Percentiles rank a stretch among this genome's conserved stretches.
phyloP scores from a whole-genome alignment of 2,329 filamentous ascomycete genomes.

The Cordyceps cicadae region DNA sequence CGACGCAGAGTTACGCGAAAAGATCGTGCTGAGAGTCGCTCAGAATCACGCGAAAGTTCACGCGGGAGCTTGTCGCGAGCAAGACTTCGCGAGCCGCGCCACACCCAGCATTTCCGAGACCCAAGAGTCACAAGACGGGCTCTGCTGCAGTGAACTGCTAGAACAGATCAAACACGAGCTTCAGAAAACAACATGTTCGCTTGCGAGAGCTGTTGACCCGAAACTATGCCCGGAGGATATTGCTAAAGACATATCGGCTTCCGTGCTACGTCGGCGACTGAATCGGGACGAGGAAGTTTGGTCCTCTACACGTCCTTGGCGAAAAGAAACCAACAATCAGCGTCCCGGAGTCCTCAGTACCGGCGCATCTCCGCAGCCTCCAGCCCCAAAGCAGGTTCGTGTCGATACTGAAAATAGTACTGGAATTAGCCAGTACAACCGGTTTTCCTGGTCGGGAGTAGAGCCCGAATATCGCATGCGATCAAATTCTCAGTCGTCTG shows the following conservation, averaged over 20 bases:
- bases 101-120: background rate
- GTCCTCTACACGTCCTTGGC: background rate
- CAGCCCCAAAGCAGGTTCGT: background rate
- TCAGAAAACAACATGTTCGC: constrained; percentile 1
- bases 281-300: background rate
- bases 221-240: constrained; percentile 1
- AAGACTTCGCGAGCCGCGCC: constrained; percentile 16
- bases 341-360: background rate
- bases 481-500: constrained; percentile 15
- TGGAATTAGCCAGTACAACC: background rate
- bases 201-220: background rate
- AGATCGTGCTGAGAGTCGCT: constrained; percentile 36
- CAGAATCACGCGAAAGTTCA: constrained; percentile 41
- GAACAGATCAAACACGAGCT: background rate
- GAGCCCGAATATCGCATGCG: background rate
- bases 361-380: background rate
- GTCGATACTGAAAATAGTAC: background rate
- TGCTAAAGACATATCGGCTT: constrained; percentile 5
- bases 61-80: constrained; percentile 26
- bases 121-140: background rate
- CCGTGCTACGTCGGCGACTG: background rate
- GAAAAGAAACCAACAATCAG: background rate
- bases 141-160: constrained; percentile 3
- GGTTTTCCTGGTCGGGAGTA: background rate
- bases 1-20: constrained; percentile 28